Conservation (phyloP, 352 stramenopile genomes). For the Phytophthora constricta region DNA sequence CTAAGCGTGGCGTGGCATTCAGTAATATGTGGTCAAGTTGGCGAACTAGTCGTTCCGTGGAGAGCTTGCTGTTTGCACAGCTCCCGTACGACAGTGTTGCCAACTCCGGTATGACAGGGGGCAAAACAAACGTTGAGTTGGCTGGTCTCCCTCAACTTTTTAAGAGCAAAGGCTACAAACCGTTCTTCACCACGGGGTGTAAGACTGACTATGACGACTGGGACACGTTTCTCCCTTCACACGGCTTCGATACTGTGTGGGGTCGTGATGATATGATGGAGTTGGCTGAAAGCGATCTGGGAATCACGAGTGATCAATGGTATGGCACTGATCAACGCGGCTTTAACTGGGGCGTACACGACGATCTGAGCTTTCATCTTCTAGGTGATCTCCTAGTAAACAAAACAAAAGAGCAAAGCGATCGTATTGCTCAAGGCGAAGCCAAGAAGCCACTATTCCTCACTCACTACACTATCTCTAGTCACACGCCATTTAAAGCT, state of each 20-base stretch:
- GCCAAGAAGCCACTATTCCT: constrained; percentile 55
- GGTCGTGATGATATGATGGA: constrained; percentile 48
- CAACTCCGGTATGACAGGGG: constrained; percentile 43
- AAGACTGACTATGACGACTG: constrained; percentile 57
- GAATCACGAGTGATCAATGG: constrained; percentile 47
- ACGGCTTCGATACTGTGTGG: constrained; percentile 61
- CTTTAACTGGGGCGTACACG: constrained; percentile 53
- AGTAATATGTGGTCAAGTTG: constrained; percentile 70
- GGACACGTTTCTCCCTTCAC: constrained; percentile 49
- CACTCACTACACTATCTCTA: constrained; percentile 69
- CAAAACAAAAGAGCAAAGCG: constrained; percentile 44
- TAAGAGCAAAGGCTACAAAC: constrained; percentile 55
- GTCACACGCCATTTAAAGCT: constrained; percentile 48
- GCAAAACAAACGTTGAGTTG: constrained; percentile 36
- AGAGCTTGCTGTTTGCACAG: constrained; percentile 63
- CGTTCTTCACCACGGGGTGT: constrained; percentile 54
- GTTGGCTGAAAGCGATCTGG: constrained; percentile 40
- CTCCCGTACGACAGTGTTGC: constrained; percentile 49
- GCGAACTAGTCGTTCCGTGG: constrained; percentile 60
- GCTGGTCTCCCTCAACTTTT: constrained; percentile 60
- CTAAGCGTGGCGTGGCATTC: constrained; percentile 53
- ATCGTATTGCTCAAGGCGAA: constrained; percentile 25
- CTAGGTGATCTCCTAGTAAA: constrained; percentile 59
- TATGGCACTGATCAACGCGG: constrained; percentile 19
- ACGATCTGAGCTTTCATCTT: constrained; percentile 56